Evolutionary conservation across 768 basidiomycete genomes (phyloP).

Genomic region (Galerina sulciceps): DNA sequence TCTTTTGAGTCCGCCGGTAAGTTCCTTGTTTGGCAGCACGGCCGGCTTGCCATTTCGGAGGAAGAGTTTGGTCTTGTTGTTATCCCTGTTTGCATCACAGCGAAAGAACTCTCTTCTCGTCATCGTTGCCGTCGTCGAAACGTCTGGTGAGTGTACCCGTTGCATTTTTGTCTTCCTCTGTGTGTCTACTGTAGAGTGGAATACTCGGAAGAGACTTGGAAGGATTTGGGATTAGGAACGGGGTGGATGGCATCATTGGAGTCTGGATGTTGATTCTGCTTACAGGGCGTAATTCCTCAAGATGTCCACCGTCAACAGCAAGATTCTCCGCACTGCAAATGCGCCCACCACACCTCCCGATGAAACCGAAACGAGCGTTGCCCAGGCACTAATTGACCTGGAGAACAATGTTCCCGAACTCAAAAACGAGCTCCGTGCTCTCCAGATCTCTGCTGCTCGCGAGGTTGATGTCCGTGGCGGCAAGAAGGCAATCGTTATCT

Average conservation of each 20-base stretch:
- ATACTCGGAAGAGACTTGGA: conserved; percentile 26
- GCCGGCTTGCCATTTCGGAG: conserved; percentile 13
- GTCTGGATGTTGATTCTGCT: conserved; percentile 53
- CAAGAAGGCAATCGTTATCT: conserved; percentile 99
- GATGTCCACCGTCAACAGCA: conserved; percentile 78
- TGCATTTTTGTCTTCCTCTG: conserved; percentile 30
- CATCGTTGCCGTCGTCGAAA: conserved; percentile 61
- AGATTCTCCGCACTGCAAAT: conserved; percentile 96
- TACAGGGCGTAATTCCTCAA: conserved; percentile 45
- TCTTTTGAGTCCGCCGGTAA: not conserved
- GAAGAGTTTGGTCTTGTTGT: conserved; percentile 37
- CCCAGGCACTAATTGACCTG: conserved; percentile 95
- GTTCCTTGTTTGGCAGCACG: not conserved
- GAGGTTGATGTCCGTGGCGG: conserved; percentile 99
- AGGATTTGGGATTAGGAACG: conserved; percentile 33
- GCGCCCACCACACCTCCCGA: conserved; percentile 89
- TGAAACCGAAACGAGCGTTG: conserved; percentile 89
- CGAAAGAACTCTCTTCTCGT: conserved; percentile 39
- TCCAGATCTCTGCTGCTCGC: conserved; percentile 98
- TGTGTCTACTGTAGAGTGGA: conserved; percentile 25
- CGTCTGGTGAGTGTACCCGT: conserved; percentile 66
- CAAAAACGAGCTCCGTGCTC: conserved; percentile 92
- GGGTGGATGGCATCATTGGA: conserved; percentile 57
- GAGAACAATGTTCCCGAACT: conserved; percentile 98
- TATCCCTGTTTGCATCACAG: conserved; percentile 28